These are phyloP conservation scores for Coniochaeta sp. DNA, from an alignment of 2,329 filamentous ascomycete genomes.

Conservation along the genomic window DNA sequence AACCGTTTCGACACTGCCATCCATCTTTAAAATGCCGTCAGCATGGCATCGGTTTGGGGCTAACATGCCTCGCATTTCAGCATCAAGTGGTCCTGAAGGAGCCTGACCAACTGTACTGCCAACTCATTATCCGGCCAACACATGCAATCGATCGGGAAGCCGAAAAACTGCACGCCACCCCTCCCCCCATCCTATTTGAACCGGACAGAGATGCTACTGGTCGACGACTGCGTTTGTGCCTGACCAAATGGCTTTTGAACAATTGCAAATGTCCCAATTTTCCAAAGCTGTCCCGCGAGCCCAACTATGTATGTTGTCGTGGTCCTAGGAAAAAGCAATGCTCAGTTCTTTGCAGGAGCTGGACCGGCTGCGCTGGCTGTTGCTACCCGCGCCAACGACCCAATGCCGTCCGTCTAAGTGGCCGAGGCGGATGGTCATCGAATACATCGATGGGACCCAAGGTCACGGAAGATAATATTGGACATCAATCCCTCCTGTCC, in stretches of 20 bases:
- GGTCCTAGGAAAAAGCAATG: neutral
- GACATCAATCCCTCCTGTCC: neutral
- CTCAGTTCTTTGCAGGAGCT: neutral
- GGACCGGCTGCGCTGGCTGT: neutral
- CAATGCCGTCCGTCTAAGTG: neutral
- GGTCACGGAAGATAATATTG: neutral
- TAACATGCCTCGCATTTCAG: neutral
- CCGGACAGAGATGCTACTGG: neutral
- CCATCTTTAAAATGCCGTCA: neutral
- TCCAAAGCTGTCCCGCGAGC: too few relatives aligned
- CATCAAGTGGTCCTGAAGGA: neutral
- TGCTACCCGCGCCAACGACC: neutral
- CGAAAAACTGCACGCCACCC: neutral
- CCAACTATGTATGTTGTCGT: neutral
- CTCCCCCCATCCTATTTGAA: neutral
- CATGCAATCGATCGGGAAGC: neutral
- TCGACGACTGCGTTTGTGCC: neutral
- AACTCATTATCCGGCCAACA: neutral
- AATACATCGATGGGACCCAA: neutral
- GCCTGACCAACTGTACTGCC: neutral
- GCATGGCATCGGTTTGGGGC: neutral
- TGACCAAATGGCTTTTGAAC: neutral
- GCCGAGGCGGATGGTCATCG: neutral
- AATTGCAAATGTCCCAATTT: neutral
- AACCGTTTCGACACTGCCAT: neutral